Evolutionary conservation across 2,329 filamentous ascomycete genomes (phyloP), one percentile per base, ranked within the genome.

Genomic region (Davidsoniella eucalypti): DNA sequence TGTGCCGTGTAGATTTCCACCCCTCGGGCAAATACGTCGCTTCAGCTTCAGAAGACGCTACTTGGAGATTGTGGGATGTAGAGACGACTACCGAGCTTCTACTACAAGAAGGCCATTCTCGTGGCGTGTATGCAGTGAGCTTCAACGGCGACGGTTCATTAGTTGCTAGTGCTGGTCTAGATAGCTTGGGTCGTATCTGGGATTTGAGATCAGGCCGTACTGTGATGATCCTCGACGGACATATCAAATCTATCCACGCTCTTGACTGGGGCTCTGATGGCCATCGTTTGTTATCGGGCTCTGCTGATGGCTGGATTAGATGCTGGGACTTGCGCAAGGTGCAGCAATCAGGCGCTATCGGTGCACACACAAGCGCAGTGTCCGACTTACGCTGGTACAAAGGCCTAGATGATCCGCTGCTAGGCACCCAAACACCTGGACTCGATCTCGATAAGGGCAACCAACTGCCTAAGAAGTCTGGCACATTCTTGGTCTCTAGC

Each of bases 301-400:
- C 87, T 12, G 87, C 82, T 2, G 92, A 98, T 61, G 90, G 90
- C 16, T 96, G 92, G 76, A 80, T 94, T 60, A 96, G 95, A 65
- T 95, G 90, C 66, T 98, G 92, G 92, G 92, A 98, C 61, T 73
- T 98, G 48, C 80, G 92, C 43, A 90, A 92, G 59, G 88, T 96
- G 45, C 77, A 84, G 58, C 80, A 81, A 55, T 82, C 78, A 0
- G 90, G 86, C 10, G 85, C 84, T 16, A 83, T 98, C 44, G 92
- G 90, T 45, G 90, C 92, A 5, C 92, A 98, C 63, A 82, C 78
- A 46, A 90, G 87, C 56, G 84, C 92, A 33, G 88, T 98, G 6
- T 92, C 87, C 1, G 92, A 98, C 63, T 67, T 98, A 55, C 74
- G 87, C 55, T 96, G 92, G 87, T 96, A 83, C 68, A 93, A 92